Conservation (phyloP, 257 asterid species). For the Verbascum thapsus region DNA sequence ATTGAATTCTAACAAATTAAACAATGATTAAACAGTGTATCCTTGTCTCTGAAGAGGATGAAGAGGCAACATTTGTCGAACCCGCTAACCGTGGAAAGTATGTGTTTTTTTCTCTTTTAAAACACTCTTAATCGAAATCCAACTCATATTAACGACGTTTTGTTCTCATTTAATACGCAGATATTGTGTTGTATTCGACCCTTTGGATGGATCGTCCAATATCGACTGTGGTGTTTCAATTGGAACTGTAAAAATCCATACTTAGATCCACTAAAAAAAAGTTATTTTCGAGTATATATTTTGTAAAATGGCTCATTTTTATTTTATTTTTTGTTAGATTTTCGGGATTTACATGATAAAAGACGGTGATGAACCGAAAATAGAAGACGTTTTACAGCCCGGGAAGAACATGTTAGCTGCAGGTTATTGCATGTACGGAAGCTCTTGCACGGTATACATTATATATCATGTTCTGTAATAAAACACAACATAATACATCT, state of each 20-base stretch:
- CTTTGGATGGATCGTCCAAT: constrained; percentile 97
- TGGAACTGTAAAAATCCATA: constrained; percentile 68
- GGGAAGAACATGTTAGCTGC: constrained; percentile 95
- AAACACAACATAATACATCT: background rate
- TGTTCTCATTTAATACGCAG: constrained; percentile 40
- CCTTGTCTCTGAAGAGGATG: constrained; percentile 97
- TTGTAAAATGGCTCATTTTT: background rate
- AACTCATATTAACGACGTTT: background rate
- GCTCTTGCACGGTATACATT: constrained; percentile 83
- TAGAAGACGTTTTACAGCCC: constrained; percentile 89
- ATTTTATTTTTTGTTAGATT: constrained; percentile 52
- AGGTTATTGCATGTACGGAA: constrained; percentile 97
- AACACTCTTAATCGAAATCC: background rate
- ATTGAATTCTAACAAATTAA: background rate
- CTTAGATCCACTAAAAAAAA: background rate
- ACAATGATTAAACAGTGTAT: constrained; percentile 53
- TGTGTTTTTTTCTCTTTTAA: constrained; percentile 26
- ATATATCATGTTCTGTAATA: background rate
- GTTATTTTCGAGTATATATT: constrained; percentile 1
- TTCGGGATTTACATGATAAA: constrained; percentile 78
- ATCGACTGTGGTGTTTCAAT: constrained; percentile 97
- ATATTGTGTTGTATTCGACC: constrained; percentile 94
- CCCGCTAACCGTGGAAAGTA: constrained; percentile 81
- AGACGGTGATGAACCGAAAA: constrained; percentile 61
- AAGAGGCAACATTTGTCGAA: constrained; percentile 85